Percentiles rank a stretch among this genome's conserved stretches.
phyloP scores from a whole-genome alignment of 2,329 filamentous ascomycete genomes.

The Lachnellula cervina region DNA sequence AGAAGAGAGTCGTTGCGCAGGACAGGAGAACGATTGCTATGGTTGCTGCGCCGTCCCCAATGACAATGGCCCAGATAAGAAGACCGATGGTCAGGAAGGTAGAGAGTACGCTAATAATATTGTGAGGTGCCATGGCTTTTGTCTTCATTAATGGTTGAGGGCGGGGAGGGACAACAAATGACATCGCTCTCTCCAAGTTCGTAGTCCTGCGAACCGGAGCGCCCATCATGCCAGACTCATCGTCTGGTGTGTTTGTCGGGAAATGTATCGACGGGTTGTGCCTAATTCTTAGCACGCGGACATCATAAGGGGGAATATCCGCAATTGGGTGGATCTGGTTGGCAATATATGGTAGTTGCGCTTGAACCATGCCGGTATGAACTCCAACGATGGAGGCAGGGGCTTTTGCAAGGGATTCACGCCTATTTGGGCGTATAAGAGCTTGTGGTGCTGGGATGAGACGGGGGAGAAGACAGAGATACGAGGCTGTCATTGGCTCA shows the following conservation, averaged over 20 bases:
- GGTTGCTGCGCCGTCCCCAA: not conserved
- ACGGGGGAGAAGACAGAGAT: slow-evolving; percentile 1
- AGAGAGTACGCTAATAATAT: not conserved
- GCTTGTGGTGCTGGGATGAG: slow-evolving; percentile 2
- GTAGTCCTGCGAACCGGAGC: not conserved
- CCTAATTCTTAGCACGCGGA: not conserved
- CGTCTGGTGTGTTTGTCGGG: not conserved
- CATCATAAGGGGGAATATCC: not conserved
- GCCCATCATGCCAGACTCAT: not conserved
- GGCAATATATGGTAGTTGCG: not conserved
- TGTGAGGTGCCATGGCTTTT: not conserved
- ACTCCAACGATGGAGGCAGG: not conserved
- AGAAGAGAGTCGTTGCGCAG: not conserved
- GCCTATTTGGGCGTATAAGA: not conserved
- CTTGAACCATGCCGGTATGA: not conserved
- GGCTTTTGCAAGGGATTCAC: not conserved
- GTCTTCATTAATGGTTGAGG: not conserved
- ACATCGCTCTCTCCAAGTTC: not conserved
- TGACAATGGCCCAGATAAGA: not conserved
- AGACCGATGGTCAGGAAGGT: not conserved
- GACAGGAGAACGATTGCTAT: not conserved
- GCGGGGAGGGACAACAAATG: not conserved
- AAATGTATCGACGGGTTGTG: too few species aligned
- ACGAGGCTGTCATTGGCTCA: slow-evolving; percentile 1
- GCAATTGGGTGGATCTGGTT: slow-evolving; percentile 1